A percentile compares a stretch with the other conserved stretches of the same genome.
These are phyloP conservation scores for Penicillium digitatum DNA, from an alignment of 2,329 filamentous ascomycete species.

Conservation along the genomic window DNA sequence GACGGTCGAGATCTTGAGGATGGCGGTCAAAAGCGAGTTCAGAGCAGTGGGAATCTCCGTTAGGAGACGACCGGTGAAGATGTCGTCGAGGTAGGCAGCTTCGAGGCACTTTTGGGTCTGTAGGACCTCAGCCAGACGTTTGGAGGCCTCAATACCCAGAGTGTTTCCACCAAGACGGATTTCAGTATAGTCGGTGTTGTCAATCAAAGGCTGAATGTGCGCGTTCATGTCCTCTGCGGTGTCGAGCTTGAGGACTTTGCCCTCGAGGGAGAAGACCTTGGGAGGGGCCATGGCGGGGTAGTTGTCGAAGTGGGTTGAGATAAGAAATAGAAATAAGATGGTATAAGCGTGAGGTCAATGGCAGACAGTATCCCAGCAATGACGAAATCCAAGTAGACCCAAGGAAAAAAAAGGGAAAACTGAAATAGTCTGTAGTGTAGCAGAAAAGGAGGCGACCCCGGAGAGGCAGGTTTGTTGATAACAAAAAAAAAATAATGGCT, in stretches of 20 bases:
- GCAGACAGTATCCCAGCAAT: neutral
- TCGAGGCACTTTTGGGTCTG: conserved; percentile 77
- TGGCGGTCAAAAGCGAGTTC: conserved; percentile 75
- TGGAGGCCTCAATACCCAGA: conserved; percentile 80
- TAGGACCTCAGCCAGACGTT: conserved; percentile 77
- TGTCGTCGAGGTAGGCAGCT: conserved; percentile 86
- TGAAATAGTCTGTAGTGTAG: conserved; percentile 3
- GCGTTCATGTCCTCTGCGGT: conserved; percentile 80
- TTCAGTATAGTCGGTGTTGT: conserved; percentile 69
- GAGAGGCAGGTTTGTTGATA: conserved; percentile 16
- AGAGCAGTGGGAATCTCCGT: conserved; percentile 91
- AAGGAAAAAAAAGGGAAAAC: conserved; percentile 6
- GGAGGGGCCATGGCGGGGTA: conserved; percentile 51
- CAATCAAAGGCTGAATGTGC: conserved; percentile 71
- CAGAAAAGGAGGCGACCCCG: conserved; percentile 11
- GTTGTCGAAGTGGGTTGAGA: conserved; percentile 21
- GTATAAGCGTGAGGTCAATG: neutral
- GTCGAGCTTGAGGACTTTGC: conserved; percentile 88
- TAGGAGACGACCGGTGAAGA: conserved; percentile 91
- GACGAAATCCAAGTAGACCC: neutral
- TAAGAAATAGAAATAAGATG: neutral
- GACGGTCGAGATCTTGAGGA: conserved; percentile 79
- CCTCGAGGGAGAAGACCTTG: conserved; percentile 78
- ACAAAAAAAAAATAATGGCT: conserved; percentile 21
- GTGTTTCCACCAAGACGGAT: conserved; percentile 88